phyloP scores from a whole-genome alignment of 192 early-diverging fungal species.

The Backusella australiensis region DNA sequence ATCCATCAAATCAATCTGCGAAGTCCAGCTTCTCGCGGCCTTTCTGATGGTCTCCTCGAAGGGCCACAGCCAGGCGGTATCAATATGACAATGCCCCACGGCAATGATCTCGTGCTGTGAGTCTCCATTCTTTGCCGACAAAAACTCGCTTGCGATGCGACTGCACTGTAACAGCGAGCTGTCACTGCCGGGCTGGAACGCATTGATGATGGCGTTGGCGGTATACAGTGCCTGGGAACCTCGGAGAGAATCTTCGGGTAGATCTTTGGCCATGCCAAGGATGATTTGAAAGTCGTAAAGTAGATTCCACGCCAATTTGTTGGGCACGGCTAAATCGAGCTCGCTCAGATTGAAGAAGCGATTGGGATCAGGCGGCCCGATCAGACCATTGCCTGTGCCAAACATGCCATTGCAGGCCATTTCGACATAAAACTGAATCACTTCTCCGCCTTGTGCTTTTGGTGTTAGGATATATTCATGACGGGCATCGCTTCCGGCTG shows the following conservation, averaged over 20 bases:
- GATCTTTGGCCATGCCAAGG: slow-evolving; percentile 62
- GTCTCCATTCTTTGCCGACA: slow-evolving; percentile 59
- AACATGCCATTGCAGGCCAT: slow-evolving; percentile 94
- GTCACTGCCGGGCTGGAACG: slow-evolving; percentile 54
- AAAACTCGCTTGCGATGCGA: slow-evolving; percentile 63
- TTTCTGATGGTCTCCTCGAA: slow-evolving; percentile 98
- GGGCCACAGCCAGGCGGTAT: slow-evolving; percentile 63
- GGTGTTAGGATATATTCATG: slow-evolving; percentile 51
- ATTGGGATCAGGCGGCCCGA: slow-evolving; percentile 68
- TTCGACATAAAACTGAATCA: slow-evolving; percentile 80
- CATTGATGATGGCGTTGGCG: slow-evolving; percentile 81
- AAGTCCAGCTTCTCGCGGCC: slow-evolving; percentile 79
- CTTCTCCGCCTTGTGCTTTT: slow-evolving; percentile 48
- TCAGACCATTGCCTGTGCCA: slow-evolving; percentile 69
- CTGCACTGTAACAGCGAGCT: slow-evolving; percentile 39
- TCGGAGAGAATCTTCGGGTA: slow-evolving; percentile 67
- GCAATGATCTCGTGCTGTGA: slow-evolving; percentile 77
- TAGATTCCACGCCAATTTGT: slow-evolving; percentile 68
- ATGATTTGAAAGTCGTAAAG: slow-evolving; percentile 80
- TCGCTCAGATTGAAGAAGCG: slow-evolving; percentile 56
- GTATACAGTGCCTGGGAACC: slow-evolving; percentile 77
- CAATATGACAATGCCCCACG: slow-evolving; percentile 89
- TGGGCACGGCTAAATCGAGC: slow-evolving; percentile 67
- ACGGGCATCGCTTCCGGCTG: slow-evolving; percentile 44
- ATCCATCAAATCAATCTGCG: slow-evolving; percentile 81